These are phyloP conservation scores for Artemisia tridentata DNA, from an alignment of 129 eudicot species.

Conservation along the genomic window DNA sequence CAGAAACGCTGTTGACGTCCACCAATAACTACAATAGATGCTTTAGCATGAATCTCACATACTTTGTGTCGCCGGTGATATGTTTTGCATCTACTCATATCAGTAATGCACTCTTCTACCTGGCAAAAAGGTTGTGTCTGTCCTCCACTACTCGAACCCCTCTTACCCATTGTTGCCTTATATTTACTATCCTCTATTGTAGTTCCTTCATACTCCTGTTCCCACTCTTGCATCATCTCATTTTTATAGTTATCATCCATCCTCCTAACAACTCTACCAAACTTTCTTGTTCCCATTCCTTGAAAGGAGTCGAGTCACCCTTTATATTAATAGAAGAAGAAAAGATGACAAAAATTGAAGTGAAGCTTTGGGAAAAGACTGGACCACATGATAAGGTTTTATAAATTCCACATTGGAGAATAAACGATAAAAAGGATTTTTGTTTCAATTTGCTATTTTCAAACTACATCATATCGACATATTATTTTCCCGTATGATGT, in stretches of 20 bases:
- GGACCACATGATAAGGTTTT: conserved; percentile 47
- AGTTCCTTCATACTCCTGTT: conserved; percentile 37
- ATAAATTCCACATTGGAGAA: conserved; percentile 26
- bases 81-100: conserved; percentile 59
- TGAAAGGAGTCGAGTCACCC: background rate
- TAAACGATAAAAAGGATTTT: conserved; percentile 28
- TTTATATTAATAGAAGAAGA: background rate
- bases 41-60: conserved; percentile 80
- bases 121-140: conserved; percentile 59
- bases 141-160: conserved; percentile 47
- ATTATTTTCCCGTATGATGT: background rate
- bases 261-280: conserved; percentile 32
- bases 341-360: conserved; percentile 19
- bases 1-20: conserved; percentile 76
- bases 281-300: conserved; percentile 41
- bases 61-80: conserved; percentile 91
- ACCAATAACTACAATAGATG: conserved; percentile 52
- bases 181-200: conserved; percentile 23
- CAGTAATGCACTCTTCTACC: conserved; percentile 56
- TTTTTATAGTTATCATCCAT: conserved; percentile 41
- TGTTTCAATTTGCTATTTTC: background rate
- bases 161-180: conserved; percentile 46
- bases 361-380: conserved; percentile 43
- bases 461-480: background rate
- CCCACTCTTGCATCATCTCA: conserved; percentile 46